Percentiles rank a stretch among this genome's conserved stretches.
Evolutionary conservation across 164 flowering plant genomes (phyloP).

Genomic region (Piper longum): DNA sequence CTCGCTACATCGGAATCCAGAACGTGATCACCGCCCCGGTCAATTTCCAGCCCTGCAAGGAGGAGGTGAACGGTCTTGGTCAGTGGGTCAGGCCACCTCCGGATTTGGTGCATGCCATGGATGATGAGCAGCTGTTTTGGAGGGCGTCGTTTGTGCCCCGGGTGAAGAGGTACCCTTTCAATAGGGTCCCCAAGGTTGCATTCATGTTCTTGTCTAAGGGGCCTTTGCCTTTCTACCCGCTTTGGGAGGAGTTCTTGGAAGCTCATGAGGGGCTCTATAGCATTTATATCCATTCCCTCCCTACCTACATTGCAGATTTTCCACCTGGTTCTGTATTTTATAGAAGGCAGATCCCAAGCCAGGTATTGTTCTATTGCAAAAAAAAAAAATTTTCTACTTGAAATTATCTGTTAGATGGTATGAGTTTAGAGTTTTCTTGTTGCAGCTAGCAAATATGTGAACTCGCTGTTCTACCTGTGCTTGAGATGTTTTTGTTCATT

Average conservation of each 20-base stretch:
- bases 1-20: conserved; percentile 22
- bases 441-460: too few species aligned
- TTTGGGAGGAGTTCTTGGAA: conserved; percentile 80
- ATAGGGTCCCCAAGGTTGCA: conserved; percentile 71
- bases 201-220: conserved; percentile 94
- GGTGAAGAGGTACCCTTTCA: conserved; percentile 49
- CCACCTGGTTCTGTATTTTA: conserved; percentile 59
- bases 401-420: background rate
- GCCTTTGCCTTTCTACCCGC: conserved; percentile 67
- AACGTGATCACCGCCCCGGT: conserved; percentile 14
- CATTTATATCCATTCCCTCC: conserved; percentile 65
- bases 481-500: too few species aligned
- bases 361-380: conserved; percentile 46
- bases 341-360: conserved; percentile 66
- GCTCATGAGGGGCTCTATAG: conserved; percentile 58
- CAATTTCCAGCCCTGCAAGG: conserved; percentile 24
- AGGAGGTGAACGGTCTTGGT: conserved; percentile 26
- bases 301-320: conserved; percentile 37
- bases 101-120: conserved; percentile 55
- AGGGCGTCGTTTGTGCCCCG: conserved; percentile 57
- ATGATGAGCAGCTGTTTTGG: conserved; percentile 72
- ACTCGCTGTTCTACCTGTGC: too few species aligned
- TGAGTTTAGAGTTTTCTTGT: background rate
- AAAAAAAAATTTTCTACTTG: background rate
- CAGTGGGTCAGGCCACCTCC: conserved; percentile 59